Conservation (phyloP, 441 rosid species). For the Rhodomyrtus psidioides region DNA sequence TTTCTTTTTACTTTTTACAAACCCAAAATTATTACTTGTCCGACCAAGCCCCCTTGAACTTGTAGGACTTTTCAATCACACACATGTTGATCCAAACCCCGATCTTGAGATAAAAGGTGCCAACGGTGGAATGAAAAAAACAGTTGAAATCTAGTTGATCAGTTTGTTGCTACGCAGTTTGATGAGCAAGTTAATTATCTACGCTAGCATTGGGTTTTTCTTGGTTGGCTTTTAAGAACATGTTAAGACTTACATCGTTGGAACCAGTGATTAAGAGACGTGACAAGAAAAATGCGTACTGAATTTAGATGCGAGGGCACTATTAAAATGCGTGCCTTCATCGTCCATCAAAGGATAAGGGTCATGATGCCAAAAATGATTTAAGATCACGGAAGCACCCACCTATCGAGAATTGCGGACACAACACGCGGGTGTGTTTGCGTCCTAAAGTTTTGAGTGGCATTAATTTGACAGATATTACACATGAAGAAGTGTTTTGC, state of each 20-base stretch:
- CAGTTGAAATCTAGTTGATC: too few relatives aligned
- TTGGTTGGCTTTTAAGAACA: neutral
- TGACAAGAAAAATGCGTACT: neutral
- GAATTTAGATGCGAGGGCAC: neutral
- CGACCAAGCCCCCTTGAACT: neutral
- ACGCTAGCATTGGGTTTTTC: neutral
- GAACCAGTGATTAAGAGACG: neutral
- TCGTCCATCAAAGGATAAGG: neutral
- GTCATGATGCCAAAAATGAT: neutral
- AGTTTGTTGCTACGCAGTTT: too few relatives aligned
- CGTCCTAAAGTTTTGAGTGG: neutral
- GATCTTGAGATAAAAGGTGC: neutral
- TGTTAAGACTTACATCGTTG: rapidly evolving
- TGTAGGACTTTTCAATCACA: neutral
- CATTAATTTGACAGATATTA: rapidly evolving
- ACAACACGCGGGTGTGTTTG: neutral
- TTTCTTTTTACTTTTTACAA: neutral
- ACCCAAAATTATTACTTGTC: too few relatives aligned
- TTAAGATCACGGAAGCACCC: neutral
- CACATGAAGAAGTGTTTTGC: neutral
- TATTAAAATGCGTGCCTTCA: neutral
- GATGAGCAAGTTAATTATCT: neutral
- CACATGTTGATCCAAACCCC: neutral
- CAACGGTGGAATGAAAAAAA: too few relatives aligned
- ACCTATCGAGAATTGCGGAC: neutral